These are phyloP conservation scores for Chrysosporium queenslandicum DNA, from an alignment of 2,329 filamentous ascomycete species.

Conservation along the genomic window DNA sequence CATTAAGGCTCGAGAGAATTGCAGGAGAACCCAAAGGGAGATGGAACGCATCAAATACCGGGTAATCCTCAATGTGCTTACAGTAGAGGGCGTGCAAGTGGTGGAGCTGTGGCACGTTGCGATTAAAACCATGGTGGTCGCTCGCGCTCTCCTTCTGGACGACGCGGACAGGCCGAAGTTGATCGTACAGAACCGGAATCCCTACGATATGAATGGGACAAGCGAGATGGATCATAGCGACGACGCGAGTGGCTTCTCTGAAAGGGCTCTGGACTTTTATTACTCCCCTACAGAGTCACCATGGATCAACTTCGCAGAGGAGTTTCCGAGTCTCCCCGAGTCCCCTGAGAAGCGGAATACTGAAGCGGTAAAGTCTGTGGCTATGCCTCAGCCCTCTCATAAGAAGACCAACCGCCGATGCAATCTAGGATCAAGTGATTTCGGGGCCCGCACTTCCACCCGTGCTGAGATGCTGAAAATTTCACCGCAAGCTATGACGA, in stretches of 20 bases:
- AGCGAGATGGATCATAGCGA: not conserved
- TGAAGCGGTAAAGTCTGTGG: not conserved
- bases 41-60: slow-evolving; percentile 24
- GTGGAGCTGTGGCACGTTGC: slow-evolving; percentile 25
- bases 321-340: slow-evolving; percentile 5
- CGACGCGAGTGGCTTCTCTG: not conserved
- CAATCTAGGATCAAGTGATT: not conserved
- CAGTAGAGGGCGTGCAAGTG: slow-evolving; percentile 20
- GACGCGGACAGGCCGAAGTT: slow-evolving; percentile 19
- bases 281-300: not conserved
- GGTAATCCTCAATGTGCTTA: slow-evolving; percentile 24
- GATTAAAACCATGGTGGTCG: slow-evolving; percentile 23
- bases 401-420: not conserved
- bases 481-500: slow-evolving; percentile 7
- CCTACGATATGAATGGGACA: not conserved
- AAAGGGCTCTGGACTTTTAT: not conserved
- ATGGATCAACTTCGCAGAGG: slow-evolving; percentile 6
- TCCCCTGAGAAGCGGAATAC: not conserved
- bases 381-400: not conserved
- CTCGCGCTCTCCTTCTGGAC: slow-evolving; percentile 27
- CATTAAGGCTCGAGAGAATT: slow-evolving; percentile 19
- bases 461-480: slow-evolving; percentile 1
- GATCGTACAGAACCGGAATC: too few relatives aligned
- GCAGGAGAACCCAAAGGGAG: slow-evolving; percentile 21
- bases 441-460: not conserved